phyloP scores from a whole-genome alignment of 2,329 filamentous ascomycete genomes.

The Sporothrix pallida region DNA sequence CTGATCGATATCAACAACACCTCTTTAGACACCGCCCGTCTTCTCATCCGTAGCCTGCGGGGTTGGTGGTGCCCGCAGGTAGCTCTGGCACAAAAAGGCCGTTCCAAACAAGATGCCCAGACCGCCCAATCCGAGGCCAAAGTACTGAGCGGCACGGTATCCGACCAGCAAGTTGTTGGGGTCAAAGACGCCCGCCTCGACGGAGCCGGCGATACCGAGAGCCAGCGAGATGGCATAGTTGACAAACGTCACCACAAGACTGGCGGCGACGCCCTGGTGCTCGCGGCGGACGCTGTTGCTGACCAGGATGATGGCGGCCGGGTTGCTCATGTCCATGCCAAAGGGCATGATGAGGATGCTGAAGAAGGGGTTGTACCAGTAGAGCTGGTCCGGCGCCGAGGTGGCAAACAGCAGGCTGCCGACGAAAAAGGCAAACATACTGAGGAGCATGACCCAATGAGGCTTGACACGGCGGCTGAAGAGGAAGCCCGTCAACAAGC shows the following conservation, averaged over 20 bases:
- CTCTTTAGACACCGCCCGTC: neutral
- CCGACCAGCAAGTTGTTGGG: conserved; percentile 44
- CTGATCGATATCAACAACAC: neutral
- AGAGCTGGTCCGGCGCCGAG: conserved; percentile 61
- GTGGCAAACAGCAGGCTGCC: conserved; percentile 53
- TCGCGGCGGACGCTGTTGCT: conserved; percentile 56
- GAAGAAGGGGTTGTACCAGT: conserved; percentile 69
- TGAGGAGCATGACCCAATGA: conserved; percentile 52
- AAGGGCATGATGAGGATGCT: conserved; percentile 63
- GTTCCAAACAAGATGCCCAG: conserved; percentile 46
- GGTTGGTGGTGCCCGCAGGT: conserved; percentile 28
- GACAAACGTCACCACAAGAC: conserved; percentile 67
- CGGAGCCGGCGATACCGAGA: conserved; percentile 68
- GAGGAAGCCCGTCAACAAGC: conserved; percentile 52
- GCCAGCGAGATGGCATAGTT: conserved; percentile 72
- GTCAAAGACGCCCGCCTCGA: conserved; percentile 54
- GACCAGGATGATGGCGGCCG: conserved; percentile 65
- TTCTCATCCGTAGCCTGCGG: conserved; percentile 1
- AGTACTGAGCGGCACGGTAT: conserved; percentile 49
- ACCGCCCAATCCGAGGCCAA: conserved; percentile 50
- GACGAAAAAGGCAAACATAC: conserved; percentile 52
- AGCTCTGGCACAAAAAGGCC: conserved; percentile 42
- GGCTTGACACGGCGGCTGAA: conserved; percentile 48
- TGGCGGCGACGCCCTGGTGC: conserved; percentile 56
- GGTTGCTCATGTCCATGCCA: conserved; percentile 72